Evolutionary conservation across 2,329 filamentous ascomycete genomes (phyloP), one percentile per base, ranked within the genome.

Genomic region (Talaromyces funiculosus): DNA sequence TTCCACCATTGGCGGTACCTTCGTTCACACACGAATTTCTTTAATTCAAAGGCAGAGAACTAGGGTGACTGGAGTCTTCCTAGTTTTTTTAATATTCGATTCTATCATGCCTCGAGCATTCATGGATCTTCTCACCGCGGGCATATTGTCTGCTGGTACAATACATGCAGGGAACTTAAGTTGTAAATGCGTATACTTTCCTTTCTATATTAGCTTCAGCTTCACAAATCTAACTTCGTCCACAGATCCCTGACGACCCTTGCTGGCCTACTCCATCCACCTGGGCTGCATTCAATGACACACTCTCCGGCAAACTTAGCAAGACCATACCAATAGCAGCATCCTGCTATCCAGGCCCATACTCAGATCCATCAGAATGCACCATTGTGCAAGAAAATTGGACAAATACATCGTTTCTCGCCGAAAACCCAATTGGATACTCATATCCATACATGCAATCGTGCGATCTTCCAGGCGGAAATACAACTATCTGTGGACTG

Each of bases 251-350:
- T 33, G 35, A 20, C 3, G 59, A 63, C 56, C 5, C n/a, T 4
- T 64, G 63, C 51, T 75, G 73, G 73, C 73, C 73, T 0, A 61
- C 65, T 18, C 33, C 45, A 22, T 53, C 63, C 6, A 66, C 68
- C 42, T 75, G 73, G 73, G 61, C 66, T n/a, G 55, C 59, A n/a
- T 68, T 75, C 33, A 75, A 75, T 60, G 53, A 53, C 7, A 67
- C 72, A 12, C 60, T 73, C 37, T 64, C 62, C 22, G 73, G 72
- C 4, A 64, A 66, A 45, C 68, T 75, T 47, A 59, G 71, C 53
- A 59, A 64, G 33, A 67, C 64, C 18, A 62, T 57, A 9, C 71
- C 71, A 16, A 60, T 68, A 22, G 70, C 66, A 20, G 61, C 57
- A 40, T 56, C 67, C 9, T 72, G 70, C 54, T 67, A 72, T 61